Evolutionary conservation across 225 moss, liverwort and hornwort genomes (phyloP), one percentile per base, ranked within the genome.

Genomic region (Asterella californica): DNA sequence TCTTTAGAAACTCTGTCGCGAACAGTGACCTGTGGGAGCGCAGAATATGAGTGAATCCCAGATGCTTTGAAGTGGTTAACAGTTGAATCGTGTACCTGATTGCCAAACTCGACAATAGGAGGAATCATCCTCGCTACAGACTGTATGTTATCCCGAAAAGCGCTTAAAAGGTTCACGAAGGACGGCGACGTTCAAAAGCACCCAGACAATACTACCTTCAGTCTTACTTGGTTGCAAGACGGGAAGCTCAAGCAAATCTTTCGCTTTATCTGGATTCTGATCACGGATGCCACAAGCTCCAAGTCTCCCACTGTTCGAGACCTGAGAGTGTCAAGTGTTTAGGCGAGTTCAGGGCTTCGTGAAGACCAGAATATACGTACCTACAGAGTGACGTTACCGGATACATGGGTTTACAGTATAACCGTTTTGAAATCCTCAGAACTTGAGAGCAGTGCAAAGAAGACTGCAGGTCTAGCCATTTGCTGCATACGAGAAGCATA

Each of bases 91-190:
- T 52, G 12, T 80, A 94, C 96, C 89, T 97, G 93, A 27, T 89
- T 90, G 5, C 88, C 91, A 75, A 88, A 97, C 22, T 97, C 90
- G 32, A 92, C 72, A 74, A 94, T 91, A 6, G 96, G 96, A 70
- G 96, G 94, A 74, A 97, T 97, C 96, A 97, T 97, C 94, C 93
- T 97, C 14, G 96, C 96, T 36, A 97, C 96, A 6, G 94, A 81
- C 36, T 94, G 96, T 69, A 97, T 97, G 57, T 97, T 94, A 33
- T 94, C 96, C 85, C 94, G 87, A 77, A 97, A 94, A 74, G 96
- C 96, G 77, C 96, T 97, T 50, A 94, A 97, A 0, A 93, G 79
- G 60, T 92, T 91, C 54, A 94, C 96, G 0, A 94, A n/a, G 96
- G 17, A 97, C 2, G 6, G 88, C 87, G 54, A 97, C 94, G 81